These are phyloP conservation scores for Termitomyces sp. DNA, from an alignment of 768 basidiomycete genomes.

Conservation along the genomic window DNA sequence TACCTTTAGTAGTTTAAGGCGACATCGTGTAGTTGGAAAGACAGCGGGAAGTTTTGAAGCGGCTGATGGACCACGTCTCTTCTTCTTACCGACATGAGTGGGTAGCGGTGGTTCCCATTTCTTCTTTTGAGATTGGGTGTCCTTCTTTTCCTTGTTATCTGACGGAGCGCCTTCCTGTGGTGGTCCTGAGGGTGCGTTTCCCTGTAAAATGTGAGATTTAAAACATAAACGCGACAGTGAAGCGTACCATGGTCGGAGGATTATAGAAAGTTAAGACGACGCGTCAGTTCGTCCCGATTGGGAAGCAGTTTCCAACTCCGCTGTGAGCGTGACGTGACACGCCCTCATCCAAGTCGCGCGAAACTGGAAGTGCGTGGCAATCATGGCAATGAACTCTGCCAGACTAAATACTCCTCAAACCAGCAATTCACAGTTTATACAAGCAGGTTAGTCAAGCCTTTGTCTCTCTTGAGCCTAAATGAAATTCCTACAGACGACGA, in stretches of 20 bases:
- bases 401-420: constrained; percentile 43
- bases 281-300: constrained; percentile 43
- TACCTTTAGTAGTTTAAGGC: constrained; percentile 90
- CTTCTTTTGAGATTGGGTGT: constrained; percentile 65
- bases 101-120: constrained; percentile 99
- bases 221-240: neutral
- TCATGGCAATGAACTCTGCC: constrained; percentile 31
- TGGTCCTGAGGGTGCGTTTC: constrained; percentile 66
- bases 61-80: constrained; percentile 86
- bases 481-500: constrained; percentile 53
- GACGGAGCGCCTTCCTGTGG: constrained; percentile 32
- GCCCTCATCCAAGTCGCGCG: constrained; percentile 3
- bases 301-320: constrained; percentile 25
- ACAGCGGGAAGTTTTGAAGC: constrained; percentile 90
- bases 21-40: constrained; percentile 91
- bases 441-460: constrained; percentile 49
- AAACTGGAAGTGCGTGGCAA: constrained; percentile 21
- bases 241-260: constrained; percentile 17
- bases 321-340: constrained; percentile 21
- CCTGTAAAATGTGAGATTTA: constrained; percentile 32
- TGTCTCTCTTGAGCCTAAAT: neutral
- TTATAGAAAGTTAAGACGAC: constrained; percentile 24
- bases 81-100: constrained; percentile 96
- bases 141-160: constrained; percentile 41
- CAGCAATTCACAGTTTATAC: constrained; percentile 71